phyloP scores from a whole-genome alignment of 2,329 filamentous ascomycete species.

The Whalleya microplaca region DNA sequence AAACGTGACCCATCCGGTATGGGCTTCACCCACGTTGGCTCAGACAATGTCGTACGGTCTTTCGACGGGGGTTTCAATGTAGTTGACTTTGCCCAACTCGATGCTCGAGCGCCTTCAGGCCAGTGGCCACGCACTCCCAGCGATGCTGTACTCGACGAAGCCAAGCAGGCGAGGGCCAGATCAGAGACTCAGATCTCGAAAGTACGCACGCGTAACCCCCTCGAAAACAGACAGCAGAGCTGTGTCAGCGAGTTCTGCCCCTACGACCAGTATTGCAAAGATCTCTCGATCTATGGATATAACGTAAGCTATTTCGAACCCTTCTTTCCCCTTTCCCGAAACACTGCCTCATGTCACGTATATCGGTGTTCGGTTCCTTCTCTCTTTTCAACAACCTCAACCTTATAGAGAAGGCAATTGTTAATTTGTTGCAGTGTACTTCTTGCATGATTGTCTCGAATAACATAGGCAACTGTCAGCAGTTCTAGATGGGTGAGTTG shows the following conservation, averaged over 20 bases:
- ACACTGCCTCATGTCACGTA: no score
- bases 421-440: constrained; percentile 2
- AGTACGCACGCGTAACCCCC: constrained; percentile 9
- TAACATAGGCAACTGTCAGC: constrained; percentile 21
- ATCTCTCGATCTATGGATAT: constrained; percentile 21
- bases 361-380: no score
- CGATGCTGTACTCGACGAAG: constrained; percentile 20
- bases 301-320: constrained; percentile 6
- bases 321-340: not conserved
- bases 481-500: not conserved
- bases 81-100: constrained; percentile 23
- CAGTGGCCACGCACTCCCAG: constrained; percentile 17
- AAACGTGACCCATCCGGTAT: constrained; percentile 22
- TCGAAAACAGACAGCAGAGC: constrained; percentile 20
- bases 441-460: constrained; percentile 18
- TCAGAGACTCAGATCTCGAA: constrained; percentile 17
- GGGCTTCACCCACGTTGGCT: constrained; percentile 28
- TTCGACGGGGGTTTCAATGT: constrained; percentile 27
- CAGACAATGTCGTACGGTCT: constrained; percentile 28
- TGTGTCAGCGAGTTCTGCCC: constrained; percentile 28
- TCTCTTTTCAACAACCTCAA: no score
- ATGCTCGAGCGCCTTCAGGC: constrained; percentile 1
- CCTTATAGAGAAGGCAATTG: not conserved
- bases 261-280: constrained; percentile 23
- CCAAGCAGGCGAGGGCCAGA: constrained; percentile 13